These are phyloP conservation scores for Cryptococcus sp. DNA, from an alignment of 1,284 basidiomycete species.

Conservation along the genomic window DNA sequence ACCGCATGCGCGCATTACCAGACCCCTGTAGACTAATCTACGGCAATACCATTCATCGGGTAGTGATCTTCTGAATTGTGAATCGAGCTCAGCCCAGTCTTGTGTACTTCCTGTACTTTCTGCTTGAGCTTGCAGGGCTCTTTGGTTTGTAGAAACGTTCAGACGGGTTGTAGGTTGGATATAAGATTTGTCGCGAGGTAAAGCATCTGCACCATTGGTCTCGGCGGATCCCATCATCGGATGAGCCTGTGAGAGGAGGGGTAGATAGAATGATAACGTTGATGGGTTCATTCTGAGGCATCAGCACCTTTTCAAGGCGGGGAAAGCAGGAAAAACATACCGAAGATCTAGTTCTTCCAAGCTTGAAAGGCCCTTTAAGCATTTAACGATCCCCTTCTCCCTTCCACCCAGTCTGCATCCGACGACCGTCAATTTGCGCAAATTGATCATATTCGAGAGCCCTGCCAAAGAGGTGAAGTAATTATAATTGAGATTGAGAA, in stretches of 20 bases:
- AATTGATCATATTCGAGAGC: constrained; percentile 66
- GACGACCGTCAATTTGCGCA: constrained; percentile 78
- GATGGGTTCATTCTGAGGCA: constrained; percentile 80
- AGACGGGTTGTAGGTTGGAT: constrained; percentile 5
- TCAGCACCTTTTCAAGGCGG: too few species aligned
- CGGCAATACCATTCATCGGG: constrained; percentile 81
- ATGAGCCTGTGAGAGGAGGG: constrained; percentile 58
- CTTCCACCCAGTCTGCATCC: constrained; percentile 67
- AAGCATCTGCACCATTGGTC: neutral
- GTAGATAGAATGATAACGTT: constrained; percentile 89
- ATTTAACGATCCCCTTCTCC: constrained; percentile 59
- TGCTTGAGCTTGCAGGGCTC: neutral
- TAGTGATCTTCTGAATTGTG: constrained; percentile 77
- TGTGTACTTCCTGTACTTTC: neutral
- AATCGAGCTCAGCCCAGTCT: constrained; percentile 65
- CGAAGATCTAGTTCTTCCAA: constrained; percentile 87
- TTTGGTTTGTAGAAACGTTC: neutral
- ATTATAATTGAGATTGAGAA: constrained; percentile 93
- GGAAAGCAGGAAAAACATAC: constrained; percentile 58
- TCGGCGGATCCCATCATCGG: constrained; percentile 1
- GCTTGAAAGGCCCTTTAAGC: constrained; percentile 61
- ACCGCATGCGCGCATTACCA: constrained; percentile 70
- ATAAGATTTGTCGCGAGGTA: constrained; percentile 1
- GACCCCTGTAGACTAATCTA: constrained; percentile 77
- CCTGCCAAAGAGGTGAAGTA: constrained; percentile 68